Percentiles rank a stretch among this genome's conserved stretches.
Conservation (phyloP, 257 asterid genomes). For the Petunia secreta region DNA sequence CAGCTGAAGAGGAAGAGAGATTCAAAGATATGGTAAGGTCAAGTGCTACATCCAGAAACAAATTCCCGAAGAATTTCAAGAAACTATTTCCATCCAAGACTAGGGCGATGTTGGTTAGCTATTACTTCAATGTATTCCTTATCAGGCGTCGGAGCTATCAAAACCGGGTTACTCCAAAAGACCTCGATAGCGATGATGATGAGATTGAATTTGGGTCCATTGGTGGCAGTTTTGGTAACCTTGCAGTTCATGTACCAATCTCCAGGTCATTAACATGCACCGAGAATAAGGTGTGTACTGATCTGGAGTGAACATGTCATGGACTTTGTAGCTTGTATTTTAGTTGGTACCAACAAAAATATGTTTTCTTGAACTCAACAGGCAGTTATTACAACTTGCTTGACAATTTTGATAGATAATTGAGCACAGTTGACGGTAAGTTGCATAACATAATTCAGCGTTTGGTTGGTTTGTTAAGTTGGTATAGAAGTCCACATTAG, state of each 20-base stretch:
- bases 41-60: constrained; percentile 34
- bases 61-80: constrained; percentile 50
- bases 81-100: constrained; percentile 54
- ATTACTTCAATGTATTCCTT: constrained; percentile 71
- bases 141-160: constrained; percentile 72
- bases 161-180: constrained; percentile 67
- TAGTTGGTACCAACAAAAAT: constrained; percentile 5
- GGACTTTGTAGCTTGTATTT: constrained; percentile 11
- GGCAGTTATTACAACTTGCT: constrained; percentile 25
- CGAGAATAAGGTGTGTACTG: constrained; percentile 52
- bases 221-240: constrained; percentile 64
- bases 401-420: constrained; percentile 29
- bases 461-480: not conserved
- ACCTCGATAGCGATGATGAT: constrained; percentile 85
- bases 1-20: constrained; percentile 53
- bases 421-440: not conserved
- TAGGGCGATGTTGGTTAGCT: constrained; percentile 62
- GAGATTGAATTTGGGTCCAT: constrained; percentile 66
- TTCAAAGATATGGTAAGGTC: constrained; percentile 57
- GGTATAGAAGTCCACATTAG: not conserved
- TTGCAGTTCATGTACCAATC: constrained; percentile 46
- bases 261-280: constrained; percentile 43
- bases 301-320: constrained; percentile 43
- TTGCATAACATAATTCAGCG: not conserved
- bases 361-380: not conserved